phyloP scores from a whole-genome alignment of 305 asterid genomes.

The Vinca major region DNA sequence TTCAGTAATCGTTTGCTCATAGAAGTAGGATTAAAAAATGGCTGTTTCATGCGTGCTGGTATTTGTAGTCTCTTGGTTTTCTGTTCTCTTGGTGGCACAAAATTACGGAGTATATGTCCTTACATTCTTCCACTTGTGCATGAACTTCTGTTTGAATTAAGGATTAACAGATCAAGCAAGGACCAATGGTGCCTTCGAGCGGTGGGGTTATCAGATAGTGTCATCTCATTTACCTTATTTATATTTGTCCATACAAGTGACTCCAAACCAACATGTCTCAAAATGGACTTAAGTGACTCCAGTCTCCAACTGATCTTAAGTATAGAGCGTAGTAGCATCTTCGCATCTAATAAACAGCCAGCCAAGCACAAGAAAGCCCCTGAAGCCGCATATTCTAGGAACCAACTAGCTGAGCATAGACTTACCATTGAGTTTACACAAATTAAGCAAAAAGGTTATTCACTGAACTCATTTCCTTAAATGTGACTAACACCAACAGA shows the following conservation, averaged over 20 bases:
- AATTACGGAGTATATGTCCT: background rate
- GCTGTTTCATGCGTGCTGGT: too few relatives aligned
- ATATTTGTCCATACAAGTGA: background rate
- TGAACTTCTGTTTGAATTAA: background rate
- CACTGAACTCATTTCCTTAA: too few relatives aligned
- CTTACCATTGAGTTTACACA: background rate
- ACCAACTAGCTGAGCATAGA: background rate
- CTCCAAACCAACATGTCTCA: background rate
- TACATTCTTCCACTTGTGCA: background rate
- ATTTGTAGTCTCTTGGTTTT: too few relatives aligned
- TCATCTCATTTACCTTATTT: background rate
- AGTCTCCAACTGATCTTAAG: slow-evolving; percentile 2
- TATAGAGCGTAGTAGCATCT: background rate
- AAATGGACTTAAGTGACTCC: background rate
- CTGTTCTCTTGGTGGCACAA: too few relatives aligned
- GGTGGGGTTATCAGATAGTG: background rate
- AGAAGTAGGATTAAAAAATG: too few relatives aligned
- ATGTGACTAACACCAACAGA: background rate
- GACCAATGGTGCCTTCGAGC: background rate
- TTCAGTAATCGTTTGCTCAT: too few relatives aligned
- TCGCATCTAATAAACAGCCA: background rate
- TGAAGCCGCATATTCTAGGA: background rate
- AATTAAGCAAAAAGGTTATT: background rate
- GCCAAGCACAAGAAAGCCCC: background rate
- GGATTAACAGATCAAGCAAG: background rate